A percentile compares a stretch with the other conserved stretches of the same genome.
phyloP scores from a whole-genome alignment of 2,329 filamentous ascomycete genomes.

The Cladosporium halotolerans region DNA sequence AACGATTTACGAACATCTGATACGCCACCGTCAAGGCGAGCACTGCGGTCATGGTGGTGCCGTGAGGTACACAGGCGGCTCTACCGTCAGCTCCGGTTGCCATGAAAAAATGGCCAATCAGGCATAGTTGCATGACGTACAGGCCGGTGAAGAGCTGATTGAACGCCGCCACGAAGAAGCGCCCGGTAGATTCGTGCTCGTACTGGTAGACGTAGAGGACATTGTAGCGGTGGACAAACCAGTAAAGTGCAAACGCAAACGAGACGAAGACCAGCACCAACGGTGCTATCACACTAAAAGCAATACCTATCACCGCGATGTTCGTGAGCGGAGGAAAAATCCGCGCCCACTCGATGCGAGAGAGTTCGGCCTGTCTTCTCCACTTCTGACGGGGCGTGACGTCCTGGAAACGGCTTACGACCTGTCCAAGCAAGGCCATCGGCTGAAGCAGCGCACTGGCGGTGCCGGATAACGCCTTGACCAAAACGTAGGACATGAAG shows the following conservation, averaged over 20 bases:
- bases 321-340: slow-evolving; percentile 97
- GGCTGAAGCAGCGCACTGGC: slow-evolving; percentile 77
- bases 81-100: not conserved
- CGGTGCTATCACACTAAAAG: slow-evolving; percentile 84
- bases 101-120: slow-evolving; percentile 79
- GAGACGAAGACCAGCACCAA: slow-evolving; percentile 76
- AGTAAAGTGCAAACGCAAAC: slow-evolving; percentile 66
- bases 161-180: slow-evolving; percentile 85
- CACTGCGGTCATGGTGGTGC: slow-evolving; percentile 73
- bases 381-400: slow-evolving; percentile 79
- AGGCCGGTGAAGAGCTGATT: slow-evolving; percentile 93
- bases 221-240: slow-evolving; percentile 90
- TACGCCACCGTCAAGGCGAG: slow-evolving; percentile 65
- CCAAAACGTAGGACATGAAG: slow-evolving; percentile 97
- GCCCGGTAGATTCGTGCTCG: slow-evolving; percentile 80
- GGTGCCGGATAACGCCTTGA: slow-evolving; percentile 85
- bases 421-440: slow-evolving; percentile 56
- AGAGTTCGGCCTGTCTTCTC: slow-evolving; percentile 72
- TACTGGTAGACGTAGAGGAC: slow-evolving; percentile 92
- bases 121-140: slow-evolving; percentile 87
- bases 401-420: slow-evolving; percentile 73
- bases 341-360: slow-evolving; percentile 70
- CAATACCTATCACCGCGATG: slow-evolving; percentile 78
- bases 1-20: slow-evolving; percentile 48
- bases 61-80: slow-evolving; percentile 65